A percentile compares a stretch with the other conserved stretches of the same genome.
These are phyloP conservation scores for Lonicera japonica DNA, from an alignment of 129 eudicot genomes.

Conservation along the genomic window DNA sequence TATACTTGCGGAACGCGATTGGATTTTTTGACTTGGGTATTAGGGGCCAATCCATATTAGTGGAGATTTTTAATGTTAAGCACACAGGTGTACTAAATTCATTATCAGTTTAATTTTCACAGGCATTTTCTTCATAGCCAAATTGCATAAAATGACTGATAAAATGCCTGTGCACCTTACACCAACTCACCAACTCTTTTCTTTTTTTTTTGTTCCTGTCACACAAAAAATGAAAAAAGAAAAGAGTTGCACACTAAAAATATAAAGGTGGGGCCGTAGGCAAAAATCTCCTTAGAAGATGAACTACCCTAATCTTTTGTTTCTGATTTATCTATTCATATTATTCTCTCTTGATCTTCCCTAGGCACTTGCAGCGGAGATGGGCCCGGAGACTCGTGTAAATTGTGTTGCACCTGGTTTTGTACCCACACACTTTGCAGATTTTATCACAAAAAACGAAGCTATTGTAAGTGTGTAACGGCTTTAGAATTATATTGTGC, in stretches of 20 bases:
- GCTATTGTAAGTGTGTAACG: slow-evolving; percentile 47
- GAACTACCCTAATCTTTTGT: not conserved
- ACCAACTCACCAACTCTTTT: not conserved
- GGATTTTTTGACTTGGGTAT: not conserved
- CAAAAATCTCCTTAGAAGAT: not conserved
- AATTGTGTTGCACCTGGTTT: slow-evolving; percentile 93
- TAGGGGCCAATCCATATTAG: too few species aligned
- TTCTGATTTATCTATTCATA: not conserved
- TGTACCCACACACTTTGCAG: slow-evolving; percentile 86
- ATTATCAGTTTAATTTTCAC: too few species aligned
- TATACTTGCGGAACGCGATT: not conserved
- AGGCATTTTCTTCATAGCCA: too few species aligned
- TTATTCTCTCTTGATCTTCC: slow-evolving; percentile 1
- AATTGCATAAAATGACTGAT: too few species aligned
- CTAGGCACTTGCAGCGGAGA: slow-evolving; percentile 91
- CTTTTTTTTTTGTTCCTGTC: too few species aligned
- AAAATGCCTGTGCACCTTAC: too few species aligned
- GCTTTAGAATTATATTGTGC: not conserved
- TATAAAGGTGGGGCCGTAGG: too few species aligned
- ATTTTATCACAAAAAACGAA: slow-evolving; percentile 33
- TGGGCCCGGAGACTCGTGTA: slow-evolving; percentile 85
- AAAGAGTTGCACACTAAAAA: too few species aligned
- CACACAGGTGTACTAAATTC: too few species aligned
- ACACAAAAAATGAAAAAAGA: too few species aligned
- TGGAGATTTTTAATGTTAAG: too few species aligned